phyloP scores from a whole-genome alignment of 176 grass and related monocot species.

The Alopecurus myosuroides region DNA sequence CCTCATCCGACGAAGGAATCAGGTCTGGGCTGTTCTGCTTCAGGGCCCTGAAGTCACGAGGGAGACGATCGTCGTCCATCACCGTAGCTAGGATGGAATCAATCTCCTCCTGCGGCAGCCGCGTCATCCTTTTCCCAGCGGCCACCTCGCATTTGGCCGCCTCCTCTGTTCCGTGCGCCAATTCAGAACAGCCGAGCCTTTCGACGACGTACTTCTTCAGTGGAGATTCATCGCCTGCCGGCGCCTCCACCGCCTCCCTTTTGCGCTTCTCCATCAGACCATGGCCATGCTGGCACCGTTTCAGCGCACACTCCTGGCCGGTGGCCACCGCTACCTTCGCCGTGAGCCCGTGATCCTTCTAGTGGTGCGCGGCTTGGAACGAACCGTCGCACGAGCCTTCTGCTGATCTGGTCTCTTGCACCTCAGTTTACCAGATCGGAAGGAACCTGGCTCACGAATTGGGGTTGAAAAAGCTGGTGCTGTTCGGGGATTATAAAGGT shows the following conservation, averaged over 20 bases:
- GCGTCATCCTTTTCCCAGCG: neutral
- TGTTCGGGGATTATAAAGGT: neutral
- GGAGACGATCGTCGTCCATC: neutral
- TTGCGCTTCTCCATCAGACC: neutral
- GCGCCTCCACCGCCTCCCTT: neutral
- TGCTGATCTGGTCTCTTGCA: neutral
- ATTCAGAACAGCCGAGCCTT: neutral
- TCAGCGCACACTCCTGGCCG: neutral
- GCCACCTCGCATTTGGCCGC: neutral
- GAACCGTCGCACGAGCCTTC: neutral
- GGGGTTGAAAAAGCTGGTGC: neutral
- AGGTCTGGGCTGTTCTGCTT: neutral
- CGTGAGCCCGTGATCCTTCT: neutral
- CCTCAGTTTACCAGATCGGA: neutral
- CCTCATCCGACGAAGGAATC: neutral
- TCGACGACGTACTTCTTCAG: neutral
- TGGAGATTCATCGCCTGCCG: neutral
- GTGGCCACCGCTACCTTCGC: neutral
- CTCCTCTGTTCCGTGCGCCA: neutral
- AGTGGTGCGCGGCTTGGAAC: neutral
- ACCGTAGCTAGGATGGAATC: neutral
- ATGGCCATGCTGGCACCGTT: neutral
- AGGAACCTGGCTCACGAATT: neutral
- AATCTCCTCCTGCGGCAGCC: neutral
- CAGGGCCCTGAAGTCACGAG: neutral